phyloP scores from a whole-genome alignment of 345 rosid species.

The Murraya paniculata region DNA sequence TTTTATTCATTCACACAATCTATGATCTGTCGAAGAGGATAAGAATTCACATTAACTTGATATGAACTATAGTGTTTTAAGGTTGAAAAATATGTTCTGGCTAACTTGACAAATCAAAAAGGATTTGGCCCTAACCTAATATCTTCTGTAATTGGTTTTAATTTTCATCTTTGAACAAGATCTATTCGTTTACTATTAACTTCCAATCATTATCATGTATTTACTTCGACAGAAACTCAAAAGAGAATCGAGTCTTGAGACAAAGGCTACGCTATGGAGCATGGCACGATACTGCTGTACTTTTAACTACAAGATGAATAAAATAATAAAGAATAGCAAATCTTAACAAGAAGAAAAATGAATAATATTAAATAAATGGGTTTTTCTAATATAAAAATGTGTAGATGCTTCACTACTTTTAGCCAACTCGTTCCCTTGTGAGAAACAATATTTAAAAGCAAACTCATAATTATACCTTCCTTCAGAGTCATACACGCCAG shows the following conservation, averaged over 20 bases:
- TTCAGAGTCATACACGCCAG: constrained; percentile 72
- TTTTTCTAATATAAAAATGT: not conserved
- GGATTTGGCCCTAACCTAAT: too few relatives aligned
- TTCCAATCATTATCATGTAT: too few relatives aligned
- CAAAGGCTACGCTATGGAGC: not conserved
- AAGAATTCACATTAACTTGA: too few relatives aligned
- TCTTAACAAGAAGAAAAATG: not conserved
- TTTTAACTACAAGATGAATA: not conserved
- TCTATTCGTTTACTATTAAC: not conserved
- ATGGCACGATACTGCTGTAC: not conserved
- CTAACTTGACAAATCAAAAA: too few relatives aligned
- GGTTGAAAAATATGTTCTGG: too few relatives aligned
- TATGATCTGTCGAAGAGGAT: not conserved
- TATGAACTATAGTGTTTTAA: too few relatives aligned
- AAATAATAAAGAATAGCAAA: not conserved
- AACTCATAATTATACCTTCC: constrained; percentile 52
- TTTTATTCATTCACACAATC: not conserved
- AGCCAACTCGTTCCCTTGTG: not conserved
- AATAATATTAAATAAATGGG: too few relatives aligned
- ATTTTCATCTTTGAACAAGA: not conserved
- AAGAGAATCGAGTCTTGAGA: not conserved
- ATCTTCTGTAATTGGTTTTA: too few relatives aligned
- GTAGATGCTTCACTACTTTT: not conserved
- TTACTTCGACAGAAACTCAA: not conserved
- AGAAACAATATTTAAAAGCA: not conserved